phyloP scores from a whole-genome alignment of 2,329 filamentous ascomycete genomes.

The Colletotrichum caudatum region DNA sequence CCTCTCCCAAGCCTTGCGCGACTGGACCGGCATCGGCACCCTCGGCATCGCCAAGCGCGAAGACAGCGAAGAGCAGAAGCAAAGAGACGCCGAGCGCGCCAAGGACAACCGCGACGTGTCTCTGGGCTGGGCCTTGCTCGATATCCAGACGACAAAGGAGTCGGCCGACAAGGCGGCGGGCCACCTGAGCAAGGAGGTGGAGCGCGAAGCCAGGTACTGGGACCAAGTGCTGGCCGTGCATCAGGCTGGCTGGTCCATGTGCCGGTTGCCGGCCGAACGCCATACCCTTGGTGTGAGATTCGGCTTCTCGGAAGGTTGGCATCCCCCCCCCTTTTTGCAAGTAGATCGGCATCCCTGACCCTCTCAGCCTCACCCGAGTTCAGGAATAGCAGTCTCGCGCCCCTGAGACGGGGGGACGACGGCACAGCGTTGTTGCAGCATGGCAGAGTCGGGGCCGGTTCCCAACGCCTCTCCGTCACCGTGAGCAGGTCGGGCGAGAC shows the following conservation, averaged over 20 bases:
- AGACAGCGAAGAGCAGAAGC: constrained; percentile 60
- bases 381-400: constrained; percentile 80
- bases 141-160: constrained; percentile 79
- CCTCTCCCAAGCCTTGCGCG: constrained; percentile 77
- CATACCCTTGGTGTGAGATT: constrained; percentile 87
- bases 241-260: constrained; percentile 88
- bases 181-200: constrained; percentile 81
- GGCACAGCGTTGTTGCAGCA: constrained; percentile 81
- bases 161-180: constrained; percentile 78
- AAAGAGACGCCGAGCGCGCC: constrained; percentile 44
- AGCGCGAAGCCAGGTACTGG: constrained; percentile 89
- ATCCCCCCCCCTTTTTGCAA: not conserved
- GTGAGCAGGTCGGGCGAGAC: constrained; percentile 69
- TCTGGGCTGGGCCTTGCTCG: constrained; percentile 82
- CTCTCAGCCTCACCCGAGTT: constrained; percentile 66
- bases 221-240: constrained; percentile 84
- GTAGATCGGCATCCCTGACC: constrained; percentile 46
- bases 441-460: constrained; percentile 63
- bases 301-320: constrained; percentile 82
- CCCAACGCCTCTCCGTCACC: constrained; percentile 74
- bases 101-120: constrained; percentile 69
- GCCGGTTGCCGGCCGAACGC: constrained; percentile 77
- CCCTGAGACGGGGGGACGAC: constrained; percentile 78
- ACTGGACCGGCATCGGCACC: constrained; percentile 79
- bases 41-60: constrained; percentile 76